Evolutionary conservation across 2,329 filamentous ascomycete genomes (phyloP).

Genomic region (Colletotrichum orchidophilum): DNA sequence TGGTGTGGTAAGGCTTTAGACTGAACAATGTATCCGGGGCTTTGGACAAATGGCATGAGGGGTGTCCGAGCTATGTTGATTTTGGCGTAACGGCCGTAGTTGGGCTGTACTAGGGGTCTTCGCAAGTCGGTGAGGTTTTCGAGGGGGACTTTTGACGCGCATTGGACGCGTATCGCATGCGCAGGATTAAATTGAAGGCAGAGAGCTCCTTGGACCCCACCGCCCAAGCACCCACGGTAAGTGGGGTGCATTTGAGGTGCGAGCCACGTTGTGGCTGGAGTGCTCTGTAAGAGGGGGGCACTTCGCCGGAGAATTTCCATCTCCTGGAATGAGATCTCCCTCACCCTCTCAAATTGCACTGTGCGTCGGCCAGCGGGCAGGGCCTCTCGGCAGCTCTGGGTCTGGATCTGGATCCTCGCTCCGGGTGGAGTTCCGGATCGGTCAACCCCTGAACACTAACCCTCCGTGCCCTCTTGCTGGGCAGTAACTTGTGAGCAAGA

Average conservation of each 20-base stretch:
- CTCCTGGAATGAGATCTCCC: not conserved
- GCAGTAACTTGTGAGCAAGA: not conserved
- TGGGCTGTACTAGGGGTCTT: not conserved
- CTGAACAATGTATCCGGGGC: not conserved
- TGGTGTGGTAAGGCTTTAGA: not conserved
- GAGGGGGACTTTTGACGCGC: not conserved
- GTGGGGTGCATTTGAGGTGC: too few species aligned
- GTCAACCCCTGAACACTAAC: constrained; percentile 1
- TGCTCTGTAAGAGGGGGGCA: not conserved
- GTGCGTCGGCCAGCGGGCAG: not conserved
- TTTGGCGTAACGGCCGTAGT: not conserved
- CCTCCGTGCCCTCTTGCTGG: not conserved
- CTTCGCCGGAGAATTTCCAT: not conserved
- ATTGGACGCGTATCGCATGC: not conserved
- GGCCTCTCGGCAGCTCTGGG: constrained; percentile 13
- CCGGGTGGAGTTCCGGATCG: constrained; percentile 9
- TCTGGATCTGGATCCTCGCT: constrained; percentile 1
- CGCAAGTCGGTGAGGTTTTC: not conserved
- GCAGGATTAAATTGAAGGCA: constrained; percentile 4
- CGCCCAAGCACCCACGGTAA: not conserved
- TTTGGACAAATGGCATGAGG: not conserved
- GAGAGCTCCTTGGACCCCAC: not conserved
- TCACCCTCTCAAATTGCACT: not conserved
- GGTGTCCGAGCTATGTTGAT: too few species aligned
- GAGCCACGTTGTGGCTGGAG: constrained; percentile 15